phyloP scores from a whole-genome alignment of 1,284 basidiomycete species.

The Ustilago shanxiensis region DNA sequence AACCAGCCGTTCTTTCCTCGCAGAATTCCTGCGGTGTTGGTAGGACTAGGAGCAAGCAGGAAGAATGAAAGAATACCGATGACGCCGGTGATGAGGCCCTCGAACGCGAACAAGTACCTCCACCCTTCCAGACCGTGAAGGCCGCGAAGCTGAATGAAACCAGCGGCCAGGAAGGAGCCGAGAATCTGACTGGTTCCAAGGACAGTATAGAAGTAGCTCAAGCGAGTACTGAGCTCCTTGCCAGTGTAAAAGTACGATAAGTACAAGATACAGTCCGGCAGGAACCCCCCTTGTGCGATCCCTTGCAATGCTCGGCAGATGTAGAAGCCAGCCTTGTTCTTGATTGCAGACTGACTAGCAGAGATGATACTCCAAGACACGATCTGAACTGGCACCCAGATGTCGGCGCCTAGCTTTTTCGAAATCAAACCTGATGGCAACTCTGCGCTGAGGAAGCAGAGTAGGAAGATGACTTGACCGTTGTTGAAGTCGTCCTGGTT shows the following conservation, averaged over 20 bases:
- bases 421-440: slow-evolving; percentile 57
- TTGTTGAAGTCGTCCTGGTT: slow-evolving; percentile 62
- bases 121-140: slow-evolving; percentile 50
- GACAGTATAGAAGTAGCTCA: slow-evolving; percentile 75
- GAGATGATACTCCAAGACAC: slow-evolving; percentile 44
- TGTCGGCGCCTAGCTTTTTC: slow-evolving; percentile 58
- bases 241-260: slow-evolving; percentile 71
- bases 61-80: slow-evolving; percentile 18
- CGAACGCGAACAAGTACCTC: slow-evolving; percentile 21
- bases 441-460: slow-evolving; percentile 54
- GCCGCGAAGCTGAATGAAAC: slow-evolving; percentile 45
- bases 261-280: slow-evolving; percentile 69
- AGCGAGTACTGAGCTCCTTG: slow-evolving; percentile 73
- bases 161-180: slow-evolving; percentile 48
- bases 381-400: slow-evolving; percentile 59
- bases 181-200: slow-evolving; percentile 45
- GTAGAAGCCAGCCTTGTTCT: slow-evolving; percentile 45
- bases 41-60: slow-evolving; percentile 43
- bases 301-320: slow-evolving; percentile 39
- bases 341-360: slow-evolving; percentile 34
- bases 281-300: slow-evolving; percentile 72
- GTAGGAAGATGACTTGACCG: slow-evolving; percentile 47
- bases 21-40: slow-evolving; percentile 32
- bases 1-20: slow-evolving; percentile 75
- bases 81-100: slow-evolving; percentile 10